These are phyloP conservation scores for Sicyos edulis DNA, from an alignment of 306 rosid species.

Conservation along the genomic window DNA sequence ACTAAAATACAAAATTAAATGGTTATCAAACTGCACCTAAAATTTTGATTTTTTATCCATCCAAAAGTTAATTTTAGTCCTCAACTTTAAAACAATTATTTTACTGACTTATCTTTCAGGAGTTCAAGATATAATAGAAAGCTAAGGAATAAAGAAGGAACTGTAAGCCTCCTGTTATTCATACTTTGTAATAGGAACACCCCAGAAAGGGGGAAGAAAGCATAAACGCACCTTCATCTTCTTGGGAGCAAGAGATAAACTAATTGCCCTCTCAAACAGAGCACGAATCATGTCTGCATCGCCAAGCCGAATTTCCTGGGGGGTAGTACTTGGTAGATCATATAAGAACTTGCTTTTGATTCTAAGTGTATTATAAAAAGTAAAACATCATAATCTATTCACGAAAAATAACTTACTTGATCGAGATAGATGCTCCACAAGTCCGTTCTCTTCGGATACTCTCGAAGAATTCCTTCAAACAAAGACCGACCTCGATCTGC, in stretches of 20 bases:
- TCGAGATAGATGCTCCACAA: conserved; percentile 91
- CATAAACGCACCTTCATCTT: conserved; percentile 66
- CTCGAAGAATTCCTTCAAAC: conserved; percentile 76
- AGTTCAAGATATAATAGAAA: too few species aligned
- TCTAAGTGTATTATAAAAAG: not conserved
- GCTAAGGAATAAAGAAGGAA: too few species aligned
- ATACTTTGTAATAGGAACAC: not conserved
- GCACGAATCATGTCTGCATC: conserved; percentile 68
- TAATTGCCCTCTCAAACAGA: conserved; percentile 80
- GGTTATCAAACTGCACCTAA: too few species aligned
- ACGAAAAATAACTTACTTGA: conserved; percentile 47
- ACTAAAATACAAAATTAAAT: too few species aligned
- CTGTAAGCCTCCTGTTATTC: too few species aligned
- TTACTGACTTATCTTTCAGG: too few species aligned
- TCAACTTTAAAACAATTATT: not conserved
- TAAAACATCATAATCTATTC: not conserved
- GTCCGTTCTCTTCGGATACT: conserved; percentile 81
- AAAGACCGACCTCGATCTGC: conserved; percentile 80
- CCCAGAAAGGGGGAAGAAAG: not conserved
- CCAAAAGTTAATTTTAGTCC: not conserved
- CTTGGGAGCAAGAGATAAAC: conserved; percentile 78
- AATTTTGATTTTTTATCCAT: not conserved
- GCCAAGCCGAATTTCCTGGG: conserved; percentile 77
- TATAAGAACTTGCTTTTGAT: not conserved
- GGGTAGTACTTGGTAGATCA: conserved; percentile 17